Conservation (phyloP, 352 stramenopile species). For the Pythium apleroticum region DNA sequence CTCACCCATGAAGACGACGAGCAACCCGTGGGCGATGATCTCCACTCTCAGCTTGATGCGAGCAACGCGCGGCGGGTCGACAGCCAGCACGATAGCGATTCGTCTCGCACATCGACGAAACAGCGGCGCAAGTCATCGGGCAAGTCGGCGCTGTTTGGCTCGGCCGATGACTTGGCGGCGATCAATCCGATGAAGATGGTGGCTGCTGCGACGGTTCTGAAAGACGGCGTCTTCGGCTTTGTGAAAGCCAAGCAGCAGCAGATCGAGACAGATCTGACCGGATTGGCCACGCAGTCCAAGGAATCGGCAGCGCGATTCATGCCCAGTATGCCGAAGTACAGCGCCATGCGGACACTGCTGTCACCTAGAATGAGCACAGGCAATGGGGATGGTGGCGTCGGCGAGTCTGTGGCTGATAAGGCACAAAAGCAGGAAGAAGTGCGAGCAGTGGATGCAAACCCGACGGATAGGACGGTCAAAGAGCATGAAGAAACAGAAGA, state of each 20-base stretch:
- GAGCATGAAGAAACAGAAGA: background rate
- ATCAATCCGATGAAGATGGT: conserved; percentile 29
- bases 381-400: background rate
- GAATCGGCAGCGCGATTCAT: conserved; percentile 37
- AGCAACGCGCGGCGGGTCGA: background rate
- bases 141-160: conserved; percentile 11
- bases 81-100: background rate
- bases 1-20: conserved; percentile 20
- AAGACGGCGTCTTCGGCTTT: conserved; percentile 31
- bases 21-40: background rate
- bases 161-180: conserved; percentile 19
- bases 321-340: conserved; percentile 32
- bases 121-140: background rate
- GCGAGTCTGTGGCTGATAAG: background rate
- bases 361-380: conserved; percentile 9
- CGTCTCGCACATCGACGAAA: background rate
- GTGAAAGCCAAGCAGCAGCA: conserved; percentile 41
- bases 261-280: conserved; percentile 40
- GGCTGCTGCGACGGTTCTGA: conserved; percentile 35
- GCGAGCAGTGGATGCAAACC: background rate
- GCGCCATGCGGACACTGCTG: conserved; percentile 36
- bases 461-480: background rate
- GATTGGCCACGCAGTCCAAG: conserved; percentile 37
- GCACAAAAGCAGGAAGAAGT: conserved; percentile 4
- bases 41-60: background rate